Evolutionary conservation across 1,284 basidiomycete genomes (phyloP).

Genomic region (Ceratobasidium sp.): DNA sequence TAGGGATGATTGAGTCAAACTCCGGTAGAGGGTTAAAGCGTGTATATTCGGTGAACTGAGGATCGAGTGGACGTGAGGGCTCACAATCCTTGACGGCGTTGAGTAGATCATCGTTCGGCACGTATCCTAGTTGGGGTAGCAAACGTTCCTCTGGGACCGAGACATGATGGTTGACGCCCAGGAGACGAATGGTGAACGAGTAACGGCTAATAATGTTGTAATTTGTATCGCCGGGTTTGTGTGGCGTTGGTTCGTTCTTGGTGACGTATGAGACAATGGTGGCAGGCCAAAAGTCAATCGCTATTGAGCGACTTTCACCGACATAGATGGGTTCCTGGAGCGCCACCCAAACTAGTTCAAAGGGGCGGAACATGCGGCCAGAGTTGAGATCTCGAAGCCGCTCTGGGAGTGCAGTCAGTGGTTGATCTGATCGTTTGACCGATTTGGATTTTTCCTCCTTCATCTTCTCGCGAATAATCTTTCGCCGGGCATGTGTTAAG

Average conservation of each 20-base stretch:
- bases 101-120: constrained; percentile 57
- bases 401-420: constrained; percentile 26
- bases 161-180: constrained; percentile 60
- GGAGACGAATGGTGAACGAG: constrained; percentile 67
- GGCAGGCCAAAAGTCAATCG: constrained; percentile 34
- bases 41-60: constrained; percentile 52
- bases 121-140: constrained; percentile 72
- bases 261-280: constrained; percentile 58
- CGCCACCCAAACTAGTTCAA: constrained; percentile 35
- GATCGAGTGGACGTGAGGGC: constrained; percentile 53
- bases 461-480: constrained; percentile 8
- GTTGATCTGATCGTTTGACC: constrained; percentile 1
- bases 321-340: constrained; percentile 20
- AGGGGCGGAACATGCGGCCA: constrained; percentile 22
- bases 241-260: constrained; percentile 51
- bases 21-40: constrained; percentile 58
- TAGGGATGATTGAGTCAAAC: constrained; percentile 3
- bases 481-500: constrained; percentile 15
- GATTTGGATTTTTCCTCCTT: not conserved
- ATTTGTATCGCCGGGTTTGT: constrained; percentile 39
- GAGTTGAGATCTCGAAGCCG: constrained; percentile 23
- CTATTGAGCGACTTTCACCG: not conserved
- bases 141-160: constrained; percentile 60
- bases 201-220: constrained; percentile 7
- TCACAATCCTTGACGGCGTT: constrained; percentile 33